Evolutionary conservation across 441 rosid genomes (phyloP).

Genomic region (Melastoma candidum): DNA sequence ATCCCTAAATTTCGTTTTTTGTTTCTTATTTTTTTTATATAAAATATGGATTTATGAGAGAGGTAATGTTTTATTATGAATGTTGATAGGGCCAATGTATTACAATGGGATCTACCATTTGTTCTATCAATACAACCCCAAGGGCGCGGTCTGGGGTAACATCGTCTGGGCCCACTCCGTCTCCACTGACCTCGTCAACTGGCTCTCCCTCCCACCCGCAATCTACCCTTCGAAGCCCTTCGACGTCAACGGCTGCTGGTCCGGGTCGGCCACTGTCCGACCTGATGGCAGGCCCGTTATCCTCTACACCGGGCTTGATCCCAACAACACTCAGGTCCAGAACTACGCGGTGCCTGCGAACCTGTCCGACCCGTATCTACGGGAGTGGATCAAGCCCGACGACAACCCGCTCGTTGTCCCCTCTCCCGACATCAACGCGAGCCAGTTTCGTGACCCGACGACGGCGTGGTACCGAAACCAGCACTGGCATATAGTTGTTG

Average conservation of each 20-base stretch:
- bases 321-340: neutral
- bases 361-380: neutral
- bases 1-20: too few relatives aligned
- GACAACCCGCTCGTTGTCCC: neutral
- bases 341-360: neutral
- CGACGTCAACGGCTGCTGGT: neutral
- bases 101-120: slow-evolving; percentile 14
- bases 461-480: neutral
- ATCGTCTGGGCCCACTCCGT: slow-evolving; percentile 4
- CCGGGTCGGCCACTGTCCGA: neutral
- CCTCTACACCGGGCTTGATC: neutral
- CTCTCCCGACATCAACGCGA: neutral
- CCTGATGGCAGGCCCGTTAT: neutral
- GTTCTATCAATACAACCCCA: slow-evolving; percentile 6
- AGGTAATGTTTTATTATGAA: too few relatives aligned
- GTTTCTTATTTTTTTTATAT: too few relatives aligned
- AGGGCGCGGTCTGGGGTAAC: slow-evolving; percentile 10
- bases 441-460: neutral
- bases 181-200: neutral
- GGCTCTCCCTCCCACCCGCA: neutral
- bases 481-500: neutral
- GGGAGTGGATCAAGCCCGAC: neutral
- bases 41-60: too few relatives aligned
- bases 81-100: slow-evolving; percentile 8
- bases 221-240: slow-evolving; percentile 1